Percentiles rank a stretch among this genome's conserved stretches.
Evolutionary conservation across 2,329 filamentous ascomycete genomes (phyloP).

Genomic region (Immersiporthe knoxdaviesiana): DNA sequence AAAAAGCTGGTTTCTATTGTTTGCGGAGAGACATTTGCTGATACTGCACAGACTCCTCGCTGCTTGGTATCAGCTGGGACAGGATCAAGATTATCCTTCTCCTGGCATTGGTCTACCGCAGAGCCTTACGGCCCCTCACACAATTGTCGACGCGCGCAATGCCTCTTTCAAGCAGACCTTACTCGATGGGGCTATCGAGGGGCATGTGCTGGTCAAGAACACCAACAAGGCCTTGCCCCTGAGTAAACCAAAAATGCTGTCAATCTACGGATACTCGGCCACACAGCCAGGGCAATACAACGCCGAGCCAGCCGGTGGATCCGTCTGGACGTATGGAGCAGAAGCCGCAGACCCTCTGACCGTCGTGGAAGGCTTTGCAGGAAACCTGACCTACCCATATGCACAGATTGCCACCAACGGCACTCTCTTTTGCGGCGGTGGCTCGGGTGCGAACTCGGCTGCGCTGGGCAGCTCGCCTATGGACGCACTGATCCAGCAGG

Average conservation of each 20-base stretch:
- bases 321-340: constrained; percentile 46
- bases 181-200: constrained; percentile 62
- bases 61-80: constrained; percentile 59
- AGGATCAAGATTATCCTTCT: constrained; percentile 50
- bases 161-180: constrained; percentile 45
- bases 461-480: constrained; percentile 54
- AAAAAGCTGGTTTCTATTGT: neutral
- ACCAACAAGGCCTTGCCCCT: constrained; percentile 58
- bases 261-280: constrained; percentile 66
- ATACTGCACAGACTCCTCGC: constrained; percentile 48
- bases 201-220: constrained; percentile 69
- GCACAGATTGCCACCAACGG: constrained; percentile 45
- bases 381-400: constrained; percentile 29
- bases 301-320: constrained; percentile 37
- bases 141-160: constrained; percentile 58
- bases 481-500: constrained; percentile 56
- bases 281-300: constrained; percentile 49
- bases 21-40: neutral
- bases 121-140: constrained; percentile 53
- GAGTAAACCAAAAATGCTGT: constrained; percentile 52
- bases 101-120: constrained; percentile 57
- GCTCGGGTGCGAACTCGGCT: constrained; percentile 46
- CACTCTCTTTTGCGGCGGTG: constrained; percentile 50
- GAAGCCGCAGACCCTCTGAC: constrained; percentile 42
- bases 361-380: constrained; percentile 38